Percentiles rank a stretch among this genome's conserved stretches.
phyloP scores from a whole-genome alignment of 192 early-diverging fungal genomes.

The Fimicolochytrium jonesii region DNA sequence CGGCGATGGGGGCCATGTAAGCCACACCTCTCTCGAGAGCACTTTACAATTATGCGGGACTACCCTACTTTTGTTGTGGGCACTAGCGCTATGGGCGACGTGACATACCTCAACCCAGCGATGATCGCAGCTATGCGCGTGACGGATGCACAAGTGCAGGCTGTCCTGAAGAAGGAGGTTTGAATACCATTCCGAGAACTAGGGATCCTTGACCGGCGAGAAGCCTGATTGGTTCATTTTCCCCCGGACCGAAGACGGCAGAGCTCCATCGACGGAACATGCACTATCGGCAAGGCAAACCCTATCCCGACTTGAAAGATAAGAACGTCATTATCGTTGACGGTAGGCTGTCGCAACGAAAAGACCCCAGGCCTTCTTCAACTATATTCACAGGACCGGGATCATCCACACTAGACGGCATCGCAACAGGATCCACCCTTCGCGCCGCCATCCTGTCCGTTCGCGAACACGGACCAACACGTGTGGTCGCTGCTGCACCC shows the following conservation, averaged over 20 bases:
- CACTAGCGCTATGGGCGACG: constrained; percentile 18
- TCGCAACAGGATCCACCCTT: constrained; percentile 40
- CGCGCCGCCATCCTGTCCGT: constrained; percentile 29
- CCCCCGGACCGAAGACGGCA: too few relatives aligned
- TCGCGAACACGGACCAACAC: constrained; percentile 9
- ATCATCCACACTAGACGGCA: constrained; percentile 28
- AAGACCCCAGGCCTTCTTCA: too few relatives aligned
- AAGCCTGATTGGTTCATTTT: too few relatives aligned
- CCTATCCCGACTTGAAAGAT: constrained; percentile 14
- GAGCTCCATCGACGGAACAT: constrained; percentile 31
- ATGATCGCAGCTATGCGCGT: constrained; percentile 13
- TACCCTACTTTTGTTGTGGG: neutral
- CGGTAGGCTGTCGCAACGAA: too few relatives aligned
- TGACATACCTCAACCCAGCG: constrained; percentile 11
- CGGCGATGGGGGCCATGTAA: constrained; percentile 37
- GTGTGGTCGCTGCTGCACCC: constrained; percentile 26
- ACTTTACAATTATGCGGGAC: too few relatives aligned
- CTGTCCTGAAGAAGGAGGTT: constrained; percentile 15
- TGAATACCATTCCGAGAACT: too few relatives aligned
- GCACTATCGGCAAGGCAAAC: constrained; percentile 19
- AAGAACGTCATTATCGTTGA: constrained; percentile 36
- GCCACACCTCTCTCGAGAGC: neutral
- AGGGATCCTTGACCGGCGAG: too few relatives aligned
- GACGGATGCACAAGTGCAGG: neutral
- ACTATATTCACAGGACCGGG: neutral